A percentile compares a stretch with the other conserved stretches of the same genome.
These are phyloP conservation scores for Eutrema japonicum DNA, from an alignment of 345 rosid genomes.

Conservation along the genomic window DNA sequence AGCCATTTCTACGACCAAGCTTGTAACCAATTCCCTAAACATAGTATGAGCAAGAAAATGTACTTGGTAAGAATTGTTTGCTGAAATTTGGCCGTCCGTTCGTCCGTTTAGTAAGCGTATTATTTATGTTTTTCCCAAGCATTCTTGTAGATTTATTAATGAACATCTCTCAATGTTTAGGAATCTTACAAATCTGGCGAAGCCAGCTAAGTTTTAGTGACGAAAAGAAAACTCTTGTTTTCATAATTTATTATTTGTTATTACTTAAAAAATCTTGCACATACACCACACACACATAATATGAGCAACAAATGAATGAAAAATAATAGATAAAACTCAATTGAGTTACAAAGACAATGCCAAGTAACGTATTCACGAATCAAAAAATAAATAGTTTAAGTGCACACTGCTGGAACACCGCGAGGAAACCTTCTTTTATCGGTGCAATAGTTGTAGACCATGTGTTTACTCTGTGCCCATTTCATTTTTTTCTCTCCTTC, in stretches of 20 bases:
- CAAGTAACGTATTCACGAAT: constrained; percentile 16
- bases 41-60: too few relatives aligned
- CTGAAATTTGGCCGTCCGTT: neutral
- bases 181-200: neutral
- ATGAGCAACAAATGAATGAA: constrained; percentile 29
- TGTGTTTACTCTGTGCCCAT: constrained; percentile 57
- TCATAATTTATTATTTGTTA: neutral
- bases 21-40: too few relatives aligned
- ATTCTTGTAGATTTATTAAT: neutral
- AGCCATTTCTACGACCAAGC: too few relatives aligned
- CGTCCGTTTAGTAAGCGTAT: neutral
- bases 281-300: constrained; percentile 5
- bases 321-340: constrained; percentile 14
- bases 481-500: constrained; percentile 37
- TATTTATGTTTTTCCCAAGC: neutral
- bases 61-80: too few relatives aligned
- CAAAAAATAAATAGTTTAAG: constrained; percentile 15
- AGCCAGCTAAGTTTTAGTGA: neutral
- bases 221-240: neutral
- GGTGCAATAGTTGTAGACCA: constrained; percentile 55
- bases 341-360: constrained; percentile 15
- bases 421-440: constrained; percentile 53
- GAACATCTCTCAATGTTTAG: neutral
- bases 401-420: constrained; percentile 56
- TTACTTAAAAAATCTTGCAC: constrained; percentile 6